Evolutionary conservation across 2,329 filamentous ascomycete species (phyloP).

Genomic region (Trichophyton simii): DNA sequence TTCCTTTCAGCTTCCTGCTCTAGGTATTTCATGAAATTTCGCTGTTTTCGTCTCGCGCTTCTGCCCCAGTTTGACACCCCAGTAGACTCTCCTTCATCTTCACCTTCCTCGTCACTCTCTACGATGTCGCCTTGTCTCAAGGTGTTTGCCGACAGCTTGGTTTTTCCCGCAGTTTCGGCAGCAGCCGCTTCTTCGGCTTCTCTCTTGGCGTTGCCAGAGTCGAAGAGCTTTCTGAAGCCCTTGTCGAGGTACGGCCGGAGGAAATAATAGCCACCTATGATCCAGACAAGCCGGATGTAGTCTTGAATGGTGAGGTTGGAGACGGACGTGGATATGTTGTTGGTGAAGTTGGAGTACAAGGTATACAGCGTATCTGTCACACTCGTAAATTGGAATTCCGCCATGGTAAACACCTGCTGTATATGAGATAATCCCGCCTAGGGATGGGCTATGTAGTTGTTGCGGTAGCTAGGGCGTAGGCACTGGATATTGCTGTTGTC

Average conservation of each 20-base stretch:
- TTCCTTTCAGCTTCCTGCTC: constrained; percentile 50
- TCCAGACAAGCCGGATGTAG: constrained; percentile 55
- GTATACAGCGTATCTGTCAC: constrained; percentile 19
- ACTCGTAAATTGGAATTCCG: not conserved
- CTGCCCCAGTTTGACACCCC: constrained; percentile 51
- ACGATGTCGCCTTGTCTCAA: constrained; percentile 46
- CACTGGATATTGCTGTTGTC: not conserved
- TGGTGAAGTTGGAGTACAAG: constrained; percentile 21
- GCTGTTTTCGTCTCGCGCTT: constrained; percentile 57
- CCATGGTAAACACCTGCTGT: not conserved
- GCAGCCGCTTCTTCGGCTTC: constrained; percentile 51
- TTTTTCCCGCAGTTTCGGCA: constrained; percentile 20
- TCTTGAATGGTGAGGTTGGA: constrained; percentile 33
- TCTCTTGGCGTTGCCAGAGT: constrained; percentile 22
- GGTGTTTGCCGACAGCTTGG: constrained; percentile 52
- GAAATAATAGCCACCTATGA: constrained; percentile 61
- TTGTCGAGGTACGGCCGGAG: constrained; percentile 63
- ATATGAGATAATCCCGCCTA: not conserved
- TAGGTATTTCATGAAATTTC: constrained; percentile 52
- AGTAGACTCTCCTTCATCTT: constrained; percentile 32
- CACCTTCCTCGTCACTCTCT: constrained; percentile 32
- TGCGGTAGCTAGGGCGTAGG: not conserved
- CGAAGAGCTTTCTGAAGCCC: constrained; percentile 46
- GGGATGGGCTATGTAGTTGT: too few relatives aligned
- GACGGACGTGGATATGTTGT: constrained; percentile 34